Evolutionary conservation across 2,329 filamentous ascomycete genomes (phyloP), one percentile per base, ranked within the genome.

Genomic region (Epichloe gansuensis): DNA sequence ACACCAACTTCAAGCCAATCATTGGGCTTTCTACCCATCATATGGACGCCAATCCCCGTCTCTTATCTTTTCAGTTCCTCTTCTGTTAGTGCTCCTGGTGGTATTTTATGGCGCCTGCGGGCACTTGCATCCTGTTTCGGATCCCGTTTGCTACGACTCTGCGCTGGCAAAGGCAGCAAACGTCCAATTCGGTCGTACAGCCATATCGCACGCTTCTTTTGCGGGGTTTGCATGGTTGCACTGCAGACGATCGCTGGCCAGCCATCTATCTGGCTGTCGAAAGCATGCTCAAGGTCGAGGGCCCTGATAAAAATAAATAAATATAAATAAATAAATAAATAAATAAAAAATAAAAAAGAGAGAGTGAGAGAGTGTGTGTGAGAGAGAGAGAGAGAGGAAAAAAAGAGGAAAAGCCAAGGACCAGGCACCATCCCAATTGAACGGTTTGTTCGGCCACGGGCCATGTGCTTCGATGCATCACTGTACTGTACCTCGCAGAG

Each of bases 181-280:
- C 13, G 37, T 41, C 37, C 31, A 48, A 42, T 15, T 44, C 31
- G 25, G 49, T 48, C 47, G 25, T 38, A 43, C 46, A 50, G 38
- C 42, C 34, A 51, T 38, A 46, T 46, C 50, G 50, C 35, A 28
- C 43, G 35, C 41, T 23, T 41, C 38, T 35, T 52, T 55, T 58
- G 53, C 52, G 55, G 57, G 52, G 57, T 52, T 41, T 39, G 53
- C 54, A 50, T 46, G 31, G 56, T 58, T 47, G 52, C 57, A 59
- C 54, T 44, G 42, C 52, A 59, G 55, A 41, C 44, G 48, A 56
- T 53, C 39, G 54, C 31, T 54, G 47, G 31, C 46, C 31, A 28
- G 34, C n/a, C 35, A 28, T 13, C 31, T 17, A 28, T 13, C 31
- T 17, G 34, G 41, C 41, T 42, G 49, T 42, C 17, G 17, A 15